Conservation (phyloP, 139 green algal species). For the Tetraselmis striata region DNA sequence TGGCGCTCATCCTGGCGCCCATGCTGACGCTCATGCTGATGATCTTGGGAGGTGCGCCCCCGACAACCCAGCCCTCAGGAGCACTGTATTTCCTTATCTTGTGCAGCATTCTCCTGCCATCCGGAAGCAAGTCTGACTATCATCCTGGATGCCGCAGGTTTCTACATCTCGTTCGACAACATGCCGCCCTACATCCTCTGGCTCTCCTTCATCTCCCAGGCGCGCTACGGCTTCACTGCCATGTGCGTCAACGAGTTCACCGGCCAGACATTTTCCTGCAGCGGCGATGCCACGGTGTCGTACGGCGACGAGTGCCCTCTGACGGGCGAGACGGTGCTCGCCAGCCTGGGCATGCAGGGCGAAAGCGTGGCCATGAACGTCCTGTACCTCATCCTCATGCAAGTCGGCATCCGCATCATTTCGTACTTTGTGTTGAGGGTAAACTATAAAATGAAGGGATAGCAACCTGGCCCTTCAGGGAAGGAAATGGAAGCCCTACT, state of each 20-base stretch:
- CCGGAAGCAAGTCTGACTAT: too few species aligned
- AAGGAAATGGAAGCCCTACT: too few species aligned
- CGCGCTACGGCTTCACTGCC: neutral
- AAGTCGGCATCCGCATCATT: neutral
- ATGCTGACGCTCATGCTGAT: neutral
- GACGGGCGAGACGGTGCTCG: neutral
- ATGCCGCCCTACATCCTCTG: neutral
- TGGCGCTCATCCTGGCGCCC: neutral
- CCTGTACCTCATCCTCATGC: neutral
- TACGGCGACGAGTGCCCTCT: neutral
- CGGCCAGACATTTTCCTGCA: neutral
- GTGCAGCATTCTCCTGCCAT: too few species aligned
- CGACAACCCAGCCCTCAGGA: too few species aligned
- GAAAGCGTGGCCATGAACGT: neutral
- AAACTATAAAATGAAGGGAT: neutral
- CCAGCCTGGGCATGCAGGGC: neutral
- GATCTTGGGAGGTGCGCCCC: neutral
- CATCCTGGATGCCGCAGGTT: too few species aligned
- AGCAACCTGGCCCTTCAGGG: too few species aligned
- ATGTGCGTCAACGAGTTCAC: neutral
- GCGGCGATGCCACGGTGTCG: neutral
- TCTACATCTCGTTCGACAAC: neutral
- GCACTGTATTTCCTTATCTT: too few species aligned
- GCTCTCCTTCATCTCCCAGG: neutral
- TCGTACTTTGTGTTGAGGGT: neutral